Percentiles rank a stretch among this genome's conserved stretches.
Evolutionary conservation across 306 rosid species (phyloP).

Genomic region (Quercus aquifolioides): DNA sequence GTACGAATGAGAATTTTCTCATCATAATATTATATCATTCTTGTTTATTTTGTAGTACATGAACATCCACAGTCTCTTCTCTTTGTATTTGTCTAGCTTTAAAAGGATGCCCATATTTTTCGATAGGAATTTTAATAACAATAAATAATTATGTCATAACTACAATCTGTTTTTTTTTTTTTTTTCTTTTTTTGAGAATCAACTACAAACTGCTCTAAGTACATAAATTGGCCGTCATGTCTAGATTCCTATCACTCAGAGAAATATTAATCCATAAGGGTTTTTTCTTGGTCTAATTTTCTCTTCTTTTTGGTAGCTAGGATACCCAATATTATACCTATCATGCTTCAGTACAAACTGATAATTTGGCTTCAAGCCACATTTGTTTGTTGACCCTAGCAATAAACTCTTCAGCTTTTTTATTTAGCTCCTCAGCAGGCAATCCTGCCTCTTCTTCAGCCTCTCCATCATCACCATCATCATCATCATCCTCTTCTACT

Average conservation of each 20-base stretch:
- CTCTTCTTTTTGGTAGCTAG: background rate
- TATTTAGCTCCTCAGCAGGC: conserved; percentile 40
- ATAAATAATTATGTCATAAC: too few relatives aligned
- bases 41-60: too few relatives aligned
- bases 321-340: background rate
- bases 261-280: background rate
- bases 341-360: conserved; percentile 3
- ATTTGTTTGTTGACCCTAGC: conserved; percentile 49
- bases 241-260: background rate
- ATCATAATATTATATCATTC: too few relatives aligned
- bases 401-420: conserved; percentile 44
- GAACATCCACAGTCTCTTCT: too few relatives aligned
- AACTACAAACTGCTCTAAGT: background rate
- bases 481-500: background rate
- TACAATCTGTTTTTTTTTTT: background rate
- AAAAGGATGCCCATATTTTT: too few relatives aligned
- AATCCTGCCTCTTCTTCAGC: conserved; percentile 16
- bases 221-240: background rate
- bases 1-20: too few relatives aligned
- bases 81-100: too few relatives aligned
- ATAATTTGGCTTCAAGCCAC: conserved; percentile 34
- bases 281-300: background rate
- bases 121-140: too few relatives aligned
- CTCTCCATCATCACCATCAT: background rate
- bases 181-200: background rate